Percentiles rank a stretch among this genome's conserved stretches.
Evolutionary conservation across 768 basidiomycete genomes (phyloP).

Genomic region (Tylopilus subfusipes): DNA sequence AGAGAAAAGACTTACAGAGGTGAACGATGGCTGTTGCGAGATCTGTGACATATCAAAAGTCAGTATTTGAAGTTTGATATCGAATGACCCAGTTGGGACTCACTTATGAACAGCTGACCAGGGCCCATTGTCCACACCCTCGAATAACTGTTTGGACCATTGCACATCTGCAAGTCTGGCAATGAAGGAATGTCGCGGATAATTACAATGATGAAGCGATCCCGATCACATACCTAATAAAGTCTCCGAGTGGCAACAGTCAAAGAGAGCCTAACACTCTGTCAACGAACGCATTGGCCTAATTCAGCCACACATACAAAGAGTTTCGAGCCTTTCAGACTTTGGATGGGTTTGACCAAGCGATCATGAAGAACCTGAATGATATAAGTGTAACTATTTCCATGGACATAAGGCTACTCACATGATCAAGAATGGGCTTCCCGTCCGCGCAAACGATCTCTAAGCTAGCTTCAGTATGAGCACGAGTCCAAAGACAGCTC

Average conservation of each 20-base stretch:
- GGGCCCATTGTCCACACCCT: conserved; percentile 14
- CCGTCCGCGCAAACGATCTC: conserved; percentile 22
- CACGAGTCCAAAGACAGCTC: background rate
- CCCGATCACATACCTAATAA: conserved; percentile 18
- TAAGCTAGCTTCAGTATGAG: conserved; percentile 1
- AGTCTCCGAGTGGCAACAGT: conserved; percentile 31
- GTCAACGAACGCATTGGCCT: background rate
- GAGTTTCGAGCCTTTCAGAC: conserved; percentile 17
- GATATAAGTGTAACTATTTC: background rate
- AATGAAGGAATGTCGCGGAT: background rate
- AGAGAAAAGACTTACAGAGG: conserved; percentile 8
- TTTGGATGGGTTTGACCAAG: conserved; percentile 18
- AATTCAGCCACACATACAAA: conserved; percentile 10
- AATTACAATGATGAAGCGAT: background rate
- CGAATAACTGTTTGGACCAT: conserved; percentile 13
- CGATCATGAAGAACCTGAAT: conserved; percentile 19
- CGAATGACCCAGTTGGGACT: background rate
- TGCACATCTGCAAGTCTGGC: conserved; percentile 18
- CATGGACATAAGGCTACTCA: background rate
- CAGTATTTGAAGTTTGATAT: background rate
- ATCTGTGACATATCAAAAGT: background rate
- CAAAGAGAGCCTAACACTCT: conserved; percentile 22
- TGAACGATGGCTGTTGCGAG: background rate
- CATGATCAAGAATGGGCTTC: conserved; percentile 22
- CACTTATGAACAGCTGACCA: conserved; percentile 17